These are phyloP conservation scores for Xylariaceae sp. DNA, from an alignment of 2,329 filamentous ascomycete species.

Conservation along the genomic window DNA sequence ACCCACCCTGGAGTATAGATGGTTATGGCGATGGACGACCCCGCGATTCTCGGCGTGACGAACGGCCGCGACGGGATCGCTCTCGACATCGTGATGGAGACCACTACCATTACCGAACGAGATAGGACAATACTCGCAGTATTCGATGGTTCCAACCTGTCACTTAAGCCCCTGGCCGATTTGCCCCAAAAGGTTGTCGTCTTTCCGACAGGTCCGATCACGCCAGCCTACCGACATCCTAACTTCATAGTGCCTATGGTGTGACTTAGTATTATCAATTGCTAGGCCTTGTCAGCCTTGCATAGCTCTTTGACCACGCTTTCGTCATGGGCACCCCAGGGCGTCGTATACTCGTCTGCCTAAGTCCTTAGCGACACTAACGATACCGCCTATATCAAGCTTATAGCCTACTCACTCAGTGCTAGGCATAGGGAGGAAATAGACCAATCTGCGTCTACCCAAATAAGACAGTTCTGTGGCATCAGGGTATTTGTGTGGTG, in stretches of 20 bases:
- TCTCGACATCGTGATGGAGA: constrained; percentile 30
- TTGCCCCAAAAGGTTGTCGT: neutral
- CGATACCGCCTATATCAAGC: neutral
- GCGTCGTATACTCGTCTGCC: neutral
- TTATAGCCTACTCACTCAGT: constrained; percentile 2
- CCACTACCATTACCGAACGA: constrained; percentile 31
- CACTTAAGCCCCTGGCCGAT: neutral
- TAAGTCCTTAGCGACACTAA: neutral
- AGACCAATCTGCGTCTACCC: constrained; percentile 6
- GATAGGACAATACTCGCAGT: constrained; percentile 26
- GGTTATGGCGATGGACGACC: constrained; percentile 28
- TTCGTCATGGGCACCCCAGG: neutral
- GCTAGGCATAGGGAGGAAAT: constrained; percentile 1
- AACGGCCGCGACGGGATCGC: constrained; percentile 33
- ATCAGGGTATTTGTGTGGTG: no score
- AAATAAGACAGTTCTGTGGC: no score
- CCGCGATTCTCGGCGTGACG: constrained; percentile 32
- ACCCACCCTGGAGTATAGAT: constrained; percentile 26
- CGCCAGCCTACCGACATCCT: neutral
- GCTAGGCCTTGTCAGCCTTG: neutral
- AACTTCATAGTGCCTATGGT: constrained; percentile 6
- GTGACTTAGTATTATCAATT: constrained; percentile 1
- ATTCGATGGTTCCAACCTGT: no score
- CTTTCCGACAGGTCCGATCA: neutral
- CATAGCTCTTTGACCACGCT: neutral